phyloP scores from a whole-genome alignment of 208 protist genomes.

The Spongospora subterranea region DNA sequence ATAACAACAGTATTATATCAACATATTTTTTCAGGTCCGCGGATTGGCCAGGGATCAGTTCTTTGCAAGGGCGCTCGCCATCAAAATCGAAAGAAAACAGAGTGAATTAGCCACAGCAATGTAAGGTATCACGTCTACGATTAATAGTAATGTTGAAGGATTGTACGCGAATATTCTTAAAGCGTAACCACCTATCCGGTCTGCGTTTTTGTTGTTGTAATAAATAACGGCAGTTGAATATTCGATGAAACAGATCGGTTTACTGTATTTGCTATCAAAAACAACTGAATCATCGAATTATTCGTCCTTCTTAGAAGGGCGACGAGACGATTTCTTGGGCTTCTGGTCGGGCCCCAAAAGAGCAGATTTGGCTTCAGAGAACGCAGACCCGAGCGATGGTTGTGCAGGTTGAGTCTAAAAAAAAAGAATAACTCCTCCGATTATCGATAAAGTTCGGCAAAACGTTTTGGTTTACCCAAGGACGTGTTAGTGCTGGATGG shows the following conservation, averaged over 20 bases:
- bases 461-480: background rate
- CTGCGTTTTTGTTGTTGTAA: no score
- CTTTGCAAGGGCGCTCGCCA: background rate
- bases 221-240: no score
- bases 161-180: no score
- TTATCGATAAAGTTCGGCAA: background rate
- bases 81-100: constrained; percentile 38
- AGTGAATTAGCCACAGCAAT: no score
- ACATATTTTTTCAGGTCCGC: background rate
- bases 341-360: background rate
- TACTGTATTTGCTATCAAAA: no score
- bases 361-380: constrained; percentile 40
- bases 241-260: no score
- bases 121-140: no score
- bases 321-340: background rate
- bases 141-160: no score
- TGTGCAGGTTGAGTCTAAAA: background rate
- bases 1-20: background rate
- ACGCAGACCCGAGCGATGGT: background rate
- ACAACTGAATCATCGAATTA: background rate
- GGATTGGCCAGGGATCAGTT: constrained; percentile 15
- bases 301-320: constrained; percentile 23
- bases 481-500: background rate
- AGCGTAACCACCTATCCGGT: no score
- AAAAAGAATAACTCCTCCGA: background rate